Percentiles rank a stretch among this genome's conserved stretches.
Evolutionary conservation across 2,329 filamentous ascomycete genomes (phyloP).

Genomic region (Penicillium sp.): DNA sequence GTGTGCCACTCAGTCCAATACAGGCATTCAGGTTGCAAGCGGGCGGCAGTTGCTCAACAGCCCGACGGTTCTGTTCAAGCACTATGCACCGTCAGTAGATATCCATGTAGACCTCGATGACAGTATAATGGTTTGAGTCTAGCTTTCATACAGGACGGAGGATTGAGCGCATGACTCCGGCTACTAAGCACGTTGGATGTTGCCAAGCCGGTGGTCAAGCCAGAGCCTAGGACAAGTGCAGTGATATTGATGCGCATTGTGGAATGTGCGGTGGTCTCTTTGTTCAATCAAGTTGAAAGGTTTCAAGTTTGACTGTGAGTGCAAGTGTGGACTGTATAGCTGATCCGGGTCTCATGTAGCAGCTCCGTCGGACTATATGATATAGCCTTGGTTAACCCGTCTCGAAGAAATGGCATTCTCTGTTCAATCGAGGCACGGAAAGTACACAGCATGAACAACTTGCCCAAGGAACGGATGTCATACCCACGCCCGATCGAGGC

Average conservation of each 20-base stretch:
- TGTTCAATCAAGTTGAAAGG: too few relatives aligned
- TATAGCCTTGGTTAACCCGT: too few relatives aligned
- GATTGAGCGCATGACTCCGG: background rate
- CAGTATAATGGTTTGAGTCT: background rate
- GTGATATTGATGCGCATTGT: slow-evolving; percentile 16
- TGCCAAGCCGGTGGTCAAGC: slow-evolving; percentile 4
- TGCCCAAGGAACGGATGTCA: slow-evolving; percentile 5
- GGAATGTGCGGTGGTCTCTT: too few relatives aligned
- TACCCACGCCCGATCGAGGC: background rate
- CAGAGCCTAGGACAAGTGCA: slow-evolving; percentile 7
- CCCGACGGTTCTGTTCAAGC: slow-evolving; percentile 12
- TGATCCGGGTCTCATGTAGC: too few relatives aligned
- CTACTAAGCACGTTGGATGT: background rate
- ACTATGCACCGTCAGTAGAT: slow-evolving; percentile 12
- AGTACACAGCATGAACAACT: background rate
- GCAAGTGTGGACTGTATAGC: too few relatives aligned
- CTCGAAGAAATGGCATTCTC: too few relatives aligned
- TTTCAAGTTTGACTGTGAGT: too few relatives aligned
- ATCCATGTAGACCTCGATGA: background rate
- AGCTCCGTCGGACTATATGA: too few relatives aligned
- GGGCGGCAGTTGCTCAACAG: slow-evolving; percentile 16
- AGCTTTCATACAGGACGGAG: slow-evolving; percentile 2
- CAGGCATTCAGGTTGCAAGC: slow-evolving; percentile 20
- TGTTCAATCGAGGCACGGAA: background rate
- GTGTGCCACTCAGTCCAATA: slow-evolving; percentile 15